A percentile compares a stretch with the other conserved stretches of the same genome.
These are phyloP conservation scores for Metarhizium album DNA, from an alignment of 2,329 filamentous ascomycete genomes.

Conservation along the genomic window DNA sequence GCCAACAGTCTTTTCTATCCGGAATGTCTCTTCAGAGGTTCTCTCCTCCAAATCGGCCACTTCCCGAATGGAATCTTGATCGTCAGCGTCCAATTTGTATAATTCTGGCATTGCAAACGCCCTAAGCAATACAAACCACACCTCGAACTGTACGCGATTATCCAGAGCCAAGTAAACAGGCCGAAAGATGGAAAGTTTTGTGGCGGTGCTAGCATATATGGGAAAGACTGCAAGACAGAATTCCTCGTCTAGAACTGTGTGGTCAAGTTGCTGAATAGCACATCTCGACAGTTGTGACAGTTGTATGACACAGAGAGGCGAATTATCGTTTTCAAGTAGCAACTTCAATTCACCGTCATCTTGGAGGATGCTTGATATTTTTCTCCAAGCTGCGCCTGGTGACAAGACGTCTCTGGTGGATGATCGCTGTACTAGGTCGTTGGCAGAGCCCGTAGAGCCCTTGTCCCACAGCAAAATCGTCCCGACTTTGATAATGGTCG, in stretches of 20 bases:
- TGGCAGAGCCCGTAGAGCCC: constrained; percentile 44
- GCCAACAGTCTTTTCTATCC: constrained; percentile 50
- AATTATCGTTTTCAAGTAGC: constrained; percentile 74
- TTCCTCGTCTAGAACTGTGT: constrained; percentile 83
- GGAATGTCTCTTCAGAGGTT: constrained; percentile 41
- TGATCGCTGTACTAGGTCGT: constrained; percentile 44
- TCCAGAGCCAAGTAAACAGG: constrained; percentile 86
- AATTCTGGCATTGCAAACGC: constrained; percentile 89
- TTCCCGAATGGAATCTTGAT: constrained; percentile 32
- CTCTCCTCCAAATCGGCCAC: constrained; percentile 25
- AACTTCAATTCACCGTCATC: constrained; percentile 93
- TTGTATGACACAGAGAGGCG: constrained; percentile 72
- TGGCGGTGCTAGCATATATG: constrained; percentile 70
- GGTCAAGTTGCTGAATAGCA: constrained; percentile 81
- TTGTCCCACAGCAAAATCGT: constrained; percentile 89
- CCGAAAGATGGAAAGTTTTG: constrained; percentile 64
- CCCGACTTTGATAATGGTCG: constrained; percentile 88
- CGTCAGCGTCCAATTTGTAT: constrained; percentile 51
- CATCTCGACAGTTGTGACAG: constrained; percentile 81
- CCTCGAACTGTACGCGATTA: constrained; percentile 82
- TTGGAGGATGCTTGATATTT: constrained; percentile 84
- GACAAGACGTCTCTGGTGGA: constrained; percentile 47
- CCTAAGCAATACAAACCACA: constrained; percentile 87
- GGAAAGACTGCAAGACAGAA: constrained; percentile 94
- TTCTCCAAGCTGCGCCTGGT: constrained; percentile 60